phyloP scores from a whole-genome alignment of 306 rosid genomes.

The Rubus parviflorus region DNA sequence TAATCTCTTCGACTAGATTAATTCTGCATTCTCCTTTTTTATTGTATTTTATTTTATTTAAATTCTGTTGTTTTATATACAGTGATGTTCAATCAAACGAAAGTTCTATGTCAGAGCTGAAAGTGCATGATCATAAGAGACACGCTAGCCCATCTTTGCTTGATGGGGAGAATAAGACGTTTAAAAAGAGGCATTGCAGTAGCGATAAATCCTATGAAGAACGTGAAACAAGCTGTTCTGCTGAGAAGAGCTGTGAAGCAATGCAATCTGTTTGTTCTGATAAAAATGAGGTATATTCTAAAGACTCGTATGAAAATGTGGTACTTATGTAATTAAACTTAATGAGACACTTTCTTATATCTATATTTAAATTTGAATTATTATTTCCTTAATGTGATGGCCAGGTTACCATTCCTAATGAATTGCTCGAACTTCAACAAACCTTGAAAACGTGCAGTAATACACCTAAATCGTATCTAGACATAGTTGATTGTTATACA shows the following conservation, averaged over 20 bases:
- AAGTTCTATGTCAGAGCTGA: conserved; percentile 40
- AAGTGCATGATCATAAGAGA: conserved; percentile 48
- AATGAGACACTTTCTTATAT: conserved; percentile 5
- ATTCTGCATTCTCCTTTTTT: neutral
- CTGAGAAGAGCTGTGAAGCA: conserved; percentile 34
- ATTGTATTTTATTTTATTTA: neutral
- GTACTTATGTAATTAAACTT: neutral
- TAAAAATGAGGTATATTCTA: conserved; percentile 35
- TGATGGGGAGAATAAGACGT: conserved; percentile 36
- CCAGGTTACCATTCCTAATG: conserved; percentile 48
- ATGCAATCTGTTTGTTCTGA: conserved; percentile 35
- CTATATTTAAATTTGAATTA: conserved; percentile 19
- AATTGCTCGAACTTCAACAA: conserved; percentile 36
- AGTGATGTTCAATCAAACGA: conserved; percentile 45
- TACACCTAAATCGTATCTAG: conserved; percentile 44
- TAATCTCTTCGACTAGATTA: neutral
- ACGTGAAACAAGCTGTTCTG: conserved; percentile 28
- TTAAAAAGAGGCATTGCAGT: conserved; percentile 39
- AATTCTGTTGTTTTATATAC: conserved; percentile 5
- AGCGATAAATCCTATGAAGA: conserved; percentile 33
- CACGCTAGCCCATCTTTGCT: conserved; percentile 31
- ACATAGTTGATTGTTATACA: conserved; percentile 53
- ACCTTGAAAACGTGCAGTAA: conserved; percentile 61
- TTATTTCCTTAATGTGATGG: conserved; percentile 22
- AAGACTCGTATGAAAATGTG: conserved; percentile 21